A percentile compares a stretch with the other conserved stretches of the same genome.
phyloP scores from a whole-genome alignment of 768 basidiomycete genomes.

The Kwoniella mangroviensis region DNA sequence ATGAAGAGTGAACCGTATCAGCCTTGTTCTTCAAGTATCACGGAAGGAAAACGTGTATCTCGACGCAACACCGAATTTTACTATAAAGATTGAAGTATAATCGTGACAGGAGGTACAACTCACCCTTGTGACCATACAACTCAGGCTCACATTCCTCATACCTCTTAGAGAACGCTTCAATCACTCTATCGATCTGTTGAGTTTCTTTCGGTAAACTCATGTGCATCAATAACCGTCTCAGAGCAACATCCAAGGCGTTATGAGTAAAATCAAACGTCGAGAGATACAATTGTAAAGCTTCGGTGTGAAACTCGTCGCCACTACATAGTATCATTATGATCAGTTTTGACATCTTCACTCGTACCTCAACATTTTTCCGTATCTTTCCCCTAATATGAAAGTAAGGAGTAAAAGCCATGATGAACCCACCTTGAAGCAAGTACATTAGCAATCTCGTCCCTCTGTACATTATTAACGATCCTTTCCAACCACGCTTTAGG shows the following conservation, averaged over 20 bases:
- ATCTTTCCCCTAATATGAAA: no score
- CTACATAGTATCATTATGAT: constrained; percentile 59
- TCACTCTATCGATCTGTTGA: constrained; percentile 96
- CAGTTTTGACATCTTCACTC: not conserved
- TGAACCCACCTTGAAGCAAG: constrained; percentile 74
- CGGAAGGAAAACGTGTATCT: not conserved
- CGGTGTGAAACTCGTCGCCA: constrained; percentile 70
- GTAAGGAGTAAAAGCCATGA: not conserved
- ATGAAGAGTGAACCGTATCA: not conserved
- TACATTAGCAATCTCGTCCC: constrained; percentile 77
- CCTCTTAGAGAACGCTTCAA: constrained; percentile 88
- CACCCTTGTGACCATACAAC: constrained; percentile 78
- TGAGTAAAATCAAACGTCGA: constrained; percentile 73
- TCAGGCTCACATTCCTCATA: constrained; percentile 82
- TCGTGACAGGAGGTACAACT: constrained; percentile 26
- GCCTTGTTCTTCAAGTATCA: not conserved
- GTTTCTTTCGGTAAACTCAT: constrained; percentile 91
- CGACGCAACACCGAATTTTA: not conserved
- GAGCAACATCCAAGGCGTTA: constrained; percentile 86
- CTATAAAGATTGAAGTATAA: no score
- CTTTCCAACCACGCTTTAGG: constrained; percentile 72
- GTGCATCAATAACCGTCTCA: constrained; percentile 87
- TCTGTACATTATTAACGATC: constrained; percentile 68
- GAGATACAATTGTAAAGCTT: constrained; percentile 74
- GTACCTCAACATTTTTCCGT: not conserved